Conservation (phyloP, 1,284 basidiomycete genomes). For the Pholiota adiposa region DNA sequence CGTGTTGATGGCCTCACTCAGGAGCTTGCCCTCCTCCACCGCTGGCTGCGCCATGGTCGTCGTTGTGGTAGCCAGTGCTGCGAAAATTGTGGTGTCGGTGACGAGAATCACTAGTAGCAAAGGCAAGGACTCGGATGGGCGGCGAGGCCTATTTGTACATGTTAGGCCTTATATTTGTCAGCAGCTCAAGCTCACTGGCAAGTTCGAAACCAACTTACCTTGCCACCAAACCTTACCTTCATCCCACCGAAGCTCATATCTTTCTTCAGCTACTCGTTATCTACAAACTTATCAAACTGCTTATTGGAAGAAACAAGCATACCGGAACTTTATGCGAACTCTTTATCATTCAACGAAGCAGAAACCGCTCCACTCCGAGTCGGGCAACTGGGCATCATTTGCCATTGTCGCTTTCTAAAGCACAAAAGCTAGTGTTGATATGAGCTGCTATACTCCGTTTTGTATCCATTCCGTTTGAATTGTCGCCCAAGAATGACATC, state of each 20-base stretch:
- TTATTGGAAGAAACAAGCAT: too few species aligned
- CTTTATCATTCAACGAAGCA: too few species aligned
- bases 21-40: slow-evolving; percentile 77
- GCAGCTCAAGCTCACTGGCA: background rate
- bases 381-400: background rate
- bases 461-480: background rate
- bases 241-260: background rate
- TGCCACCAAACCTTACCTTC: background rate
- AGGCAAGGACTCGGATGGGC: too few species aligned
- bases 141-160: slow-evolving; percentile 26
- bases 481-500: background rate
- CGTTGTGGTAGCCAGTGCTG: slow-evolving; percentile 23
- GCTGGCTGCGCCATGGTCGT: slow-evolving; percentile 43
- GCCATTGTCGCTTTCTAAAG: background rate
- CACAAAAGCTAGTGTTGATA: background rate
- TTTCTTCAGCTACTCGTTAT: too few species aligned
- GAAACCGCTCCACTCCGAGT: background rate
- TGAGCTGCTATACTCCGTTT: background rate
- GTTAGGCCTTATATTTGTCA: slow-evolving; percentile 22
- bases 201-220: background rate
- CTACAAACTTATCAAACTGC: background rate
- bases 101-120: slow-evolving; percentile 15
- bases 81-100: slow-evolving; percentile 15
- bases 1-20: slow-evolving; percentile 81
- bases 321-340: too few species aligned